Conservation (phyloP, 2,329 filamentous ascomycete genomes). For the Colletotrichum gloeosporioides region DNA sequence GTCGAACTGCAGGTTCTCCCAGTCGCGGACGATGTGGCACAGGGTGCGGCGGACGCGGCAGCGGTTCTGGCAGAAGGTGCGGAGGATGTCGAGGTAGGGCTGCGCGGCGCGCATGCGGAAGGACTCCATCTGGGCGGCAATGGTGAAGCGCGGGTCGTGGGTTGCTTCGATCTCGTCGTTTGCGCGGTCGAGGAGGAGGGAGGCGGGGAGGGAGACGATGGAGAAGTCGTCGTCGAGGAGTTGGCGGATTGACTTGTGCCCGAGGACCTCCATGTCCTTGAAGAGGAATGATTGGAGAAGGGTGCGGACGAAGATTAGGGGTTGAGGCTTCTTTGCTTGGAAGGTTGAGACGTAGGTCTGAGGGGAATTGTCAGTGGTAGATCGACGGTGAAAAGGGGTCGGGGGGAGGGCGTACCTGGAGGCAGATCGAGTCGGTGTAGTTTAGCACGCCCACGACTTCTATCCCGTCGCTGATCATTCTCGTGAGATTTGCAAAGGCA, state of each 20-base stretch:
- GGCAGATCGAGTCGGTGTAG: constrained; percentile 71
- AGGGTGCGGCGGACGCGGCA: constrained; percentile 90
- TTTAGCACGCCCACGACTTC: constrained; percentile 72
- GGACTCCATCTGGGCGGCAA: constrained; percentile 75
- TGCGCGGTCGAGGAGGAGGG: constrained; percentile 70
- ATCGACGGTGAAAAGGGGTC: not conserved
- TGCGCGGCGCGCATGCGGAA: constrained; percentile 67
- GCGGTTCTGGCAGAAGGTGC: constrained; percentile 87
- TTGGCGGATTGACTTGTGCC: constrained; percentile 71
- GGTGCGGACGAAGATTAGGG: constrained; percentile 82
- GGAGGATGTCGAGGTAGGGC: constrained; percentile 83
- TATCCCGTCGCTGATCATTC: constrained; percentile 74
- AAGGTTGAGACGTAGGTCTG: constrained; percentile 78
- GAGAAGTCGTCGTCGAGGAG: constrained; percentile 85
- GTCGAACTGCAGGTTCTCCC: constrained; percentile 84
- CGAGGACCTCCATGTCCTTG: constrained; percentile 72
- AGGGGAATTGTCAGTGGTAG: not conserved
- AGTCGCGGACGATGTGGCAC: constrained; percentile 81
- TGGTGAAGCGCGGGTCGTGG: constrained; percentile 74
- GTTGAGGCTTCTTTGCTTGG: constrained; percentile 80
- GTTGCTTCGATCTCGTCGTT: constrained; percentile 81
- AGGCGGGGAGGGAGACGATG: constrained; percentile 75
- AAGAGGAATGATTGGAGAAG: constrained; percentile 80
- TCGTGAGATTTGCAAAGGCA: constrained; percentile 71
- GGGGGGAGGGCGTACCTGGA: constrained; percentile 58